phyloP scores from a whole-genome alignment of 192 early-diverging fungal genomes.

The Phycomyces nitens region DNA sequence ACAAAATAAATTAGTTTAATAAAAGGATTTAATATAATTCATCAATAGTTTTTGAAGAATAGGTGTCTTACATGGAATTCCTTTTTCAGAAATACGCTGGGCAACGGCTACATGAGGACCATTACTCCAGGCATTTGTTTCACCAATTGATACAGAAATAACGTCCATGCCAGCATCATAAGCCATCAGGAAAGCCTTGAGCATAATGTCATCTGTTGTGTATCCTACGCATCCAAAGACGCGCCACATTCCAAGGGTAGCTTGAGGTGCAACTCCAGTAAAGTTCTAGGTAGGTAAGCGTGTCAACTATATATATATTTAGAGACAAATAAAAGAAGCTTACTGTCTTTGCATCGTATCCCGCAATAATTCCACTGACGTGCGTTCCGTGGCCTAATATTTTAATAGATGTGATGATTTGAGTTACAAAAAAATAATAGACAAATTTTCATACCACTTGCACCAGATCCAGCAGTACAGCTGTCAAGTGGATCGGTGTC shows the following conservation, averaged over 20 bases:
- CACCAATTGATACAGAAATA: slow-evolving; percentile 82
- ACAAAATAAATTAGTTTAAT: slow-evolving; percentile 1
- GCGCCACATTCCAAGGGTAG: slow-evolving; percentile 75
- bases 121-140: slow-evolving; percentile 55
- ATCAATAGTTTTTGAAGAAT: neutral
- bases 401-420: no score
- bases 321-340: slow-evolving; percentile 3
- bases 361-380: slow-evolving; percentile 60
- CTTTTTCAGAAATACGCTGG: slow-evolving; percentile 37
- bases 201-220: slow-evolving; percentile 65
- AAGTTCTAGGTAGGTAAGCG: slow-evolving; percentile 33
- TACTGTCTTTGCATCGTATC: slow-evolving; percentile 34
- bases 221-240: slow-evolving; percentile 77
- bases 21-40: neutral
- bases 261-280: slow-evolving; percentile 62
- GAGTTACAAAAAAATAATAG: no score
- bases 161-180: slow-evolving; percentile 62
- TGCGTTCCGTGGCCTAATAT: slow-evolving; percentile 68
- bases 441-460: slow-evolving; percentile 14
- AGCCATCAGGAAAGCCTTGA: slow-evolving; percentile 71
- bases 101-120: slow-evolving; percentile 56
- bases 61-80: slow-evolving; percentile 23
- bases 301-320: no score
- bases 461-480: slow-evolving; percentile 36
- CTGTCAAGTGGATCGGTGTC: slow-evolving; percentile 49